phyloP scores from a whole-genome alignment of 805 yeast species.

The Monosporozyma aquatica region DNA sequence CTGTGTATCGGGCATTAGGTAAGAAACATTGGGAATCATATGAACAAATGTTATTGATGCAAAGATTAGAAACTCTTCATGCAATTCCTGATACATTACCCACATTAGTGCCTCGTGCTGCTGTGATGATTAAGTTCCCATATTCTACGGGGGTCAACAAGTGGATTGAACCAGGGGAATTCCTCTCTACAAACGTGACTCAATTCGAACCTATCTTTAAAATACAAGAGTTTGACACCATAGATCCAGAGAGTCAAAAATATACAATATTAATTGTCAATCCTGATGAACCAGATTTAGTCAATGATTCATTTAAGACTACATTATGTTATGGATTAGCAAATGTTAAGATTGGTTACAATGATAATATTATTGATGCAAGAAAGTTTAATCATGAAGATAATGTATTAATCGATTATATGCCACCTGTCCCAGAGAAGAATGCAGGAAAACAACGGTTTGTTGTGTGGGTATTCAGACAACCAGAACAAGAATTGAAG shows the following conservation, averaged over 20 bases:
- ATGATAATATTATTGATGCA: constrained; percentile 44
- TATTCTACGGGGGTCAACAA: constrained; percentile 53
- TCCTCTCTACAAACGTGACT: constrained; percentile 66
- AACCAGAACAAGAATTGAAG: constrained; percentile 23
- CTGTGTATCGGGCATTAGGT: constrained; percentile 69
- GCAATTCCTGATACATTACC: constrained; percentile 94
- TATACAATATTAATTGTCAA: constrained; percentile 79
- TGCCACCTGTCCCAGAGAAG: constrained; percentile 84
- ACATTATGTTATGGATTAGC: constrained; percentile 69
- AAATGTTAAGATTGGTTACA: constrained; percentile 51
- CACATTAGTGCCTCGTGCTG: constrained; percentile 72
- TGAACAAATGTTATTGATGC: constrained; percentile 75
- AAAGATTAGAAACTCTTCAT: constrained; percentile 74
- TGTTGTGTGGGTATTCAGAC: constrained; percentile 86
- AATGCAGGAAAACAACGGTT: constrained; percentile 77
- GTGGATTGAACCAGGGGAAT: constrained; percentile 73
- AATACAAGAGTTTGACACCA: constrained; percentile 59
- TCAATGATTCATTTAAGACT: constrained; percentile 57
- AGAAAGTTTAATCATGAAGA: constrained; percentile 31
- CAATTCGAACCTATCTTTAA: constrained; percentile 67
- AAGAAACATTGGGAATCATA: constrained; percentile 62
- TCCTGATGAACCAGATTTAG: constrained; percentile 82
- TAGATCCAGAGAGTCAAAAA: constrained; percentile 36
- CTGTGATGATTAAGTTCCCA: constrained; percentile 66
- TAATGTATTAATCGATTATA: constrained; percentile 46